phyloP scores from a whole-genome alignment of 2,329 filamentous ascomycete genomes.

The Phialemoniopsis sp. region DNA sequence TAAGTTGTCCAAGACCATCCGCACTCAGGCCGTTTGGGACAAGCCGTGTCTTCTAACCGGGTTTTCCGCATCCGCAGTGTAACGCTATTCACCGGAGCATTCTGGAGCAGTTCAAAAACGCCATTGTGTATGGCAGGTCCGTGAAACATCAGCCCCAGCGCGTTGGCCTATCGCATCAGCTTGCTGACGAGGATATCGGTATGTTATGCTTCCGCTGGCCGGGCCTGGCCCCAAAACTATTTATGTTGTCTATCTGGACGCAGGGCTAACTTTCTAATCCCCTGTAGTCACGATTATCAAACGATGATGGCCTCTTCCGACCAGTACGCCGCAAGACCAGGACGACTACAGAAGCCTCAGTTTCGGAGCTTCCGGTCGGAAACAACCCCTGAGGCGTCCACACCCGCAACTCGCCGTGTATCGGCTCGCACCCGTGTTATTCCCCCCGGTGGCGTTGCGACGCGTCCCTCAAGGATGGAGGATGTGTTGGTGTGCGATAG shows the following conservation, averaged over 20 bases:
- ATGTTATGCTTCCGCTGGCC: constrained; percentile 30
- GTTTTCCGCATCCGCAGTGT: constrained; percentile 56
- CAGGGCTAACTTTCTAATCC: background rate
- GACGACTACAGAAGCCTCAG: constrained; percentile 8
- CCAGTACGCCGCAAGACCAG: constrained; percentile 15
- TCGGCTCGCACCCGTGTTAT: too few relatives aligned
- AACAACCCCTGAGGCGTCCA: background rate
- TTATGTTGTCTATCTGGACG: background rate
- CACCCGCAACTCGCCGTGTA: constrained; percentile 1
- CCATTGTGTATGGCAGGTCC: constrained; percentile 94
- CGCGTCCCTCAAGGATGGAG: too few relatives aligned
- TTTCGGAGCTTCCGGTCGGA: background rate
- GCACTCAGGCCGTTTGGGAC: background rate
- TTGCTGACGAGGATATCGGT: constrained; percentile 97
- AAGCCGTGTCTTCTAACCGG: background rate
- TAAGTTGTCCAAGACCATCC: constrained; percentile 44
- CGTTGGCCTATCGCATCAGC: constrained; percentile 84
- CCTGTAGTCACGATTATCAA: constrained; percentile 62
- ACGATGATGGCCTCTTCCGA: constrained; percentile 41
- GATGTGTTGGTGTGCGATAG: too few relatives aligned
- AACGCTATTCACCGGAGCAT: constrained; percentile 97
- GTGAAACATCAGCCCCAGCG: constrained; percentile 98
- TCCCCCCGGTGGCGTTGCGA: too few relatives aligned
- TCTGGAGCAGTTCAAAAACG: constrained; percentile 90
- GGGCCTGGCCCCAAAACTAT: background rate